Base-by-base conservation (phyloP, 2,329 filamentous ascomycete genomes). In the Fusarium guadeloupense region DNA sequence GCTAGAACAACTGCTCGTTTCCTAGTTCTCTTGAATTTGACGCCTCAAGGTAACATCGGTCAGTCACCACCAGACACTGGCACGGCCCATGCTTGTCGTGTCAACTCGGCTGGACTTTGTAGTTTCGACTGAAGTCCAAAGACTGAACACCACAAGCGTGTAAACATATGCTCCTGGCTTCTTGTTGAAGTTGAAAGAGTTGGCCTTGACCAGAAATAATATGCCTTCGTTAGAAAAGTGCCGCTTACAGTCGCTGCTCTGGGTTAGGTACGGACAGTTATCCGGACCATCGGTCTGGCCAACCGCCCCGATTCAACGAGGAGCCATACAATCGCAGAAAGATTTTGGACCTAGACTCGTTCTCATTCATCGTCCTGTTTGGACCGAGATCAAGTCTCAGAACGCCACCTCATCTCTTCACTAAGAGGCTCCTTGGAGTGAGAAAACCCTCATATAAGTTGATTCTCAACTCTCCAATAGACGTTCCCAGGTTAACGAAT, bases 1-100 rank as follows among this genome's bases (percentile, higher is more conserved):
- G 20, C 54, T 43, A 21, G 54, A 57, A 34, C 42, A 13, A 39
- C 51, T 28, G 17, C 31, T 21, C 37, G 25, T 28, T n/a, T n/a
- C 25, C 16, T 23, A 38, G 43, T 9, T 14, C 21, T 45, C 21
- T 21, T 9, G 21, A n/a, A 5, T 13, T 31, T 16, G 19, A 31
- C 13, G 17, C 30, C 38, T 21, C n/a, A 10, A 10, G 33, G 34
- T 13, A 37, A 37, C 13, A 13, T 6, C 12, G 6, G 34, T 12
- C 19, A 37, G 12, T 5, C 34, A 37, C 19, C 34, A 21, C 28
- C 28, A 30, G 6, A 30, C 17, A 19, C 12, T 17, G 9, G 16
- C 16, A 9, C 33, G 12, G 12, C 16, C 16, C 6, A 17, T 17
- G 16, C 12, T 10, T 10, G 16, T 10, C 16, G 19, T 37, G 17